A percentile compares a stretch with the other conserved stretches of the same genome.
phyloP scores from a whole-genome alignment of 2,329 filamentous ascomycete species.

The Fulvia fulva region DNA sequence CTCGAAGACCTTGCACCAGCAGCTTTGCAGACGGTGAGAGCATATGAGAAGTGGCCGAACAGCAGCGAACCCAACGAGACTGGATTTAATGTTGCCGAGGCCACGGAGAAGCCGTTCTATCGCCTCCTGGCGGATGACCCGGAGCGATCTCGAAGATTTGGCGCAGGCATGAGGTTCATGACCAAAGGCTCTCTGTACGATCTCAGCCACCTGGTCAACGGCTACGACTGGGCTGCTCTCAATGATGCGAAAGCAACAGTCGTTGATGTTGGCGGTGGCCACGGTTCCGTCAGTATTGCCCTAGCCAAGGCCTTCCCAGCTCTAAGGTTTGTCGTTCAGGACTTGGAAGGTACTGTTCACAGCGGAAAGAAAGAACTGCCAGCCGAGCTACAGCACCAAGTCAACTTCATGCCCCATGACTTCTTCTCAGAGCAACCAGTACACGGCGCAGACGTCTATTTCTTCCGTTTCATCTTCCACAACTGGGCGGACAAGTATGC shows the following conservation, averaged over 20 bases:
- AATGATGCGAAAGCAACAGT: conserved; percentile 1
- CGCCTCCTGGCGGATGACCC: no score
- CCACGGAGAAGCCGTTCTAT: no score
- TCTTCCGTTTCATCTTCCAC: conserved; percentile 21
- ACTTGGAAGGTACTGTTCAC: no score
- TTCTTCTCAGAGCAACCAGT: conserved; percentile 18
- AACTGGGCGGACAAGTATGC: conserved; percentile 21
- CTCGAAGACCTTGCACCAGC: no score
- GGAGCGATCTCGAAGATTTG: no score
- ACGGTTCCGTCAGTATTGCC: conserved; percentile 18
- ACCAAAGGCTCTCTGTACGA: no score
- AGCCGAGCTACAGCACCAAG: neutral
- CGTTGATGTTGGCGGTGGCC: conserved; percentile 22
- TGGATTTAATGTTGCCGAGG: no score
- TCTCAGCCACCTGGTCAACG: neutral
- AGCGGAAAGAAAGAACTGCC: neutral
- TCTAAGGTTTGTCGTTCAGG: conserved; percentile 9
- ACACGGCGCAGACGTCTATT: conserved; percentile 27
- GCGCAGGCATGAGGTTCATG: no score
- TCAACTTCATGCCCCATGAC: conserved; percentile 6
- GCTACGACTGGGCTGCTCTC: neutral
- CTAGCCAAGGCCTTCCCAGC: conserved; percentile 15
- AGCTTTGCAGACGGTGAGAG: no score
- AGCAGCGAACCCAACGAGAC: no score
- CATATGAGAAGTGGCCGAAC: no score